Evolutionary conservation across 2,329 filamentous ascomycete genomes (phyloP).

Genomic region (Xylaria hypoxylon): DNA sequence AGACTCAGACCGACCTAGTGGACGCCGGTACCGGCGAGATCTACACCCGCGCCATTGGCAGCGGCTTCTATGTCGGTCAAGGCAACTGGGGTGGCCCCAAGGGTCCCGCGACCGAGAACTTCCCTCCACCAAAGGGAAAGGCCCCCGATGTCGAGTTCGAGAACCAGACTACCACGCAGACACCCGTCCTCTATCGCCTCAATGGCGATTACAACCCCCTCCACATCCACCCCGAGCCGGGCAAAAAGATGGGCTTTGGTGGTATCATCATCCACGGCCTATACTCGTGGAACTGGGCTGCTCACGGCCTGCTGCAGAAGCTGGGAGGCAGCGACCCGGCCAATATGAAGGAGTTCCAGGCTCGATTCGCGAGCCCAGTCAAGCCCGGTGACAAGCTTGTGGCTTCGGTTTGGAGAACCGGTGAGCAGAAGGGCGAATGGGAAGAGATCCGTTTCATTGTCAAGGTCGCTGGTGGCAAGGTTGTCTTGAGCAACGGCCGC

Average conservation of each 20-base stretch:
- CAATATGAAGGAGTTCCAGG: slow-evolving; percentile 90
- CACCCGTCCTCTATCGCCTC: slow-evolving; percentile 81
- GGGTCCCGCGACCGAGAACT: slow-evolving; percentile 83
- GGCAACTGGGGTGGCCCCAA: slow-evolving; percentile 89
- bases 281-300: slow-evolving; percentile 85
- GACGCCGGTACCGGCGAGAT: slow-evolving; percentile 76
- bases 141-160: slow-evolving; percentile 76
- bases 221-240: slow-evolving; percentile 86
- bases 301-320: slow-evolving; percentile 77
- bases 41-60: slow-evolving; percentile 76
- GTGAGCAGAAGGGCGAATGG: slow-evolving; percentile 73
- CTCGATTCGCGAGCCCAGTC: slow-evolving; percentile 86
- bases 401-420: slow-evolving; percentile 84
- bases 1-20: slow-evolving; percentile 81
- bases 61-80: slow-evolving; percentile 83
- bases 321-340: slow-evolving; percentile 81
- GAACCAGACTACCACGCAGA: slow-evolving; percentile 77
- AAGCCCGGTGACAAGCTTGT: slow-evolving; percentile 84
- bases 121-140: slow-evolving; percentile 78
- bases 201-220: slow-evolving; percentile 97
- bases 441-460: slow-evolving; percentile 88
- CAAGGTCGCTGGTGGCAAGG: slow-evolving; percentile 82
- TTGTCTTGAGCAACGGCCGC: slow-evolving; percentile 87
- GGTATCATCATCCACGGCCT: slow-evolving; percentile 90
- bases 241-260: slow-evolving; percentile 89